phyloP scores from a whole-genome alignment of 176 grass and related monocot species.

The Poa pratensis region DNA sequence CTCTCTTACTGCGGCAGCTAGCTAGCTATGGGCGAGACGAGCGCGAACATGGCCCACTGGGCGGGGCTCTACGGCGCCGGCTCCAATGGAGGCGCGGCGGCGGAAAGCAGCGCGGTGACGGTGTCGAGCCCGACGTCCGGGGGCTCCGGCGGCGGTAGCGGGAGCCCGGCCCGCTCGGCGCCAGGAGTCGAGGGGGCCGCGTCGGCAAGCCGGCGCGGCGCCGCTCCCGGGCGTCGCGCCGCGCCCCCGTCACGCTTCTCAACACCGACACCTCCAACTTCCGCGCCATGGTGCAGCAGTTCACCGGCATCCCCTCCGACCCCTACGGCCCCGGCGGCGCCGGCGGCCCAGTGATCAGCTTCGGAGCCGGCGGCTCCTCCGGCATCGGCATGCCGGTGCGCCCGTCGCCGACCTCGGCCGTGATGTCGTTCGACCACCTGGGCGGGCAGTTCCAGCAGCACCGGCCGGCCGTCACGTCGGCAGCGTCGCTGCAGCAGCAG shows the following conservation, averaged over 20 bases:
- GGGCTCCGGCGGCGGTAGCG: not conserved
- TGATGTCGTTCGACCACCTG: constrained; percentile 65
- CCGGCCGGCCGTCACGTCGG: not conserved
- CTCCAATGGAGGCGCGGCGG: not conserved
- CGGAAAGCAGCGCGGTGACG: not conserved
- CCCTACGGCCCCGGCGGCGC: constrained; percentile 41
- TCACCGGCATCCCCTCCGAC: constrained; percentile 76
- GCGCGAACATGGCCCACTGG: constrained; percentile 55
- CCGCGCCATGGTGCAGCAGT: constrained; percentile 98
- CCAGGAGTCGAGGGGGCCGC: constrained; percentile 45
- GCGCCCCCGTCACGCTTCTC: constrained; percentile 85
- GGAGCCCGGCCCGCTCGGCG: constrained; percentile 24
- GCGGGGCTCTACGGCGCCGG: constrained; percentile 44
- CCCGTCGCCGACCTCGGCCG: constrained; percentile 49
- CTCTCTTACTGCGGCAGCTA: not conserved
- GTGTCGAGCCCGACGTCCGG: constrained; percentile 63
- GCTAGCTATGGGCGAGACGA: constrained; percentile 51
- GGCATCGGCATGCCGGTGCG: constrained; percentile 42
- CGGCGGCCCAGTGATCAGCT: not conserved
- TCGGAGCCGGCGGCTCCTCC: too few species aligned
- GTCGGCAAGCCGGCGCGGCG: constrained; percentile 62
- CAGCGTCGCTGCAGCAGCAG: constrained; percentile 46
- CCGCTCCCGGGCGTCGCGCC: constrained; percentile 61
- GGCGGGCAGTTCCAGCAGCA: constrained; percentile 9
- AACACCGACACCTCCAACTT: constrained; percentile 98